Conservation (phyloP, 148 eudicot genomes). For the Vaccinium corymbosum region DNA sequence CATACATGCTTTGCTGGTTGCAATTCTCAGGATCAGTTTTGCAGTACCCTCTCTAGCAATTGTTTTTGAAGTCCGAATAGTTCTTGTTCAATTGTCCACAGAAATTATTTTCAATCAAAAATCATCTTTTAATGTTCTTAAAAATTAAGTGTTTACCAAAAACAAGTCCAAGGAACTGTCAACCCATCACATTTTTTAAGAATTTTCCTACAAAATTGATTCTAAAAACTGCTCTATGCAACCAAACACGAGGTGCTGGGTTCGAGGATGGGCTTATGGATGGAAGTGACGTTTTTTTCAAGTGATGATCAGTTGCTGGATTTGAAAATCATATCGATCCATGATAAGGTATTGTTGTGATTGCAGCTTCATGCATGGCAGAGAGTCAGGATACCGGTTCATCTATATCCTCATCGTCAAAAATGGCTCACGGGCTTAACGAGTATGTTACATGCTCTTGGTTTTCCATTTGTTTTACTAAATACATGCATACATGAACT, state of each 20-base stretch:
- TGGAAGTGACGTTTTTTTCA: not conserved
- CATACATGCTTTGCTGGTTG: not conserved
- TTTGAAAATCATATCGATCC: not conserved
- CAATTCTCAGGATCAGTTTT: not conserved
- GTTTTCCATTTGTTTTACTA: not conserved
- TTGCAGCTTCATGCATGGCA: constrained; percentile 50
- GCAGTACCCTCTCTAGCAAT: not conserved
- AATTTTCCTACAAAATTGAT: not conserved
- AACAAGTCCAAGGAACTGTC: not conserved
- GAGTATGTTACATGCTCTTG: constrained; percentile 42
- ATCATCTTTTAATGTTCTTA: not conserved
- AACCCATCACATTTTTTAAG: not conserved
- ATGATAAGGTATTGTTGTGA: not conserved
- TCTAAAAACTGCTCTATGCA: not conserved
- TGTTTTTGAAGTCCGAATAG: not conserved
- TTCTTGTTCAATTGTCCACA: not conserved
- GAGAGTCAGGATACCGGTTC: constrained; percentile 66
- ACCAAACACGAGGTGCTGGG: not conserved
- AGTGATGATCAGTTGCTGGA: not conserved
- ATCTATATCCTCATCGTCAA: constrained; percentile 53
- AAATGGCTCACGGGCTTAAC: constrained; percentile 54
- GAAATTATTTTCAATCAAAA: not conserved
- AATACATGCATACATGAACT: not conserved
- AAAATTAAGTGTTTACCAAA: not conserved
- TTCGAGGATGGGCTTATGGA: not conserved